A percentile compares a stretch with the other conserved stretches of the same genome.
Evolutionary conservation across 2,329 filamentous ascomycete species (phyloP).

Genomic region (Colletotrichum sidae): DNA sequence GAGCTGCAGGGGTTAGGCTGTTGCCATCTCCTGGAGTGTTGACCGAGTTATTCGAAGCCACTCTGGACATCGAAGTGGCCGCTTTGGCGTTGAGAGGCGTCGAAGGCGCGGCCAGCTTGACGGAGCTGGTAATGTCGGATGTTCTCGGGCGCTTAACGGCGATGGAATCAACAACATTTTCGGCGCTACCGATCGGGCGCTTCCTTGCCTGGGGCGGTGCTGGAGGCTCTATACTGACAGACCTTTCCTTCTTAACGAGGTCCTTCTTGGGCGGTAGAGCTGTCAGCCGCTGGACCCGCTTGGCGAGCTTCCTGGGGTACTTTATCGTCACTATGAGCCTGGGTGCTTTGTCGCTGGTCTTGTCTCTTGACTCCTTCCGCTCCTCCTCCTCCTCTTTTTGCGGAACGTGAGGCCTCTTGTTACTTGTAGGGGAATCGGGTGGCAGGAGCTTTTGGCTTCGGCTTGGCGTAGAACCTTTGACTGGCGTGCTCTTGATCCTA

Average conservation of each 20-base stretch:
- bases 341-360: conserved; percentile 36
- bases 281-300: conserved; percentile 59
- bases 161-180: conserved; percentile 49
- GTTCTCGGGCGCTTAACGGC: conserved; percentile 57
- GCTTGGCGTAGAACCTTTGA: conserved; percentile 38
- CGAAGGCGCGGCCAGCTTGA: conserved; percentile 53
- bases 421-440: conserved; percentile 47
- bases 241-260: conserved; percentile 50
- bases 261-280: conserved; percentile 52
- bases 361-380: conserved; percentile 43
- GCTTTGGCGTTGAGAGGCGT: conserved; percentile 60
- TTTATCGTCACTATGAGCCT: conserved; percentile 58
- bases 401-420: conserved; percentile 42
- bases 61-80: conserved; percentile 63
- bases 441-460: conserved; percentile 43
- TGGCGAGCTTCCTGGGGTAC: conserved; percentile 59
- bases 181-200: conserved; percentile 55
- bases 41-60: conserved; percentile 64
- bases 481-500: conserved; percentile 46
- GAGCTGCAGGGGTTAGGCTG: conserved; percentile 54
- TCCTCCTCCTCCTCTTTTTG: conserved; percentile 48
- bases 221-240: conserved; percentile 55
- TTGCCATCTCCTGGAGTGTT: conserved; percentile 62
- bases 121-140: conserved; percentile 51
- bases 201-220: conserved; percentile 56